Conservation (phyloP, 2,329 filamentous ascomycete species). For the Emmonsia crescens region DNA sequence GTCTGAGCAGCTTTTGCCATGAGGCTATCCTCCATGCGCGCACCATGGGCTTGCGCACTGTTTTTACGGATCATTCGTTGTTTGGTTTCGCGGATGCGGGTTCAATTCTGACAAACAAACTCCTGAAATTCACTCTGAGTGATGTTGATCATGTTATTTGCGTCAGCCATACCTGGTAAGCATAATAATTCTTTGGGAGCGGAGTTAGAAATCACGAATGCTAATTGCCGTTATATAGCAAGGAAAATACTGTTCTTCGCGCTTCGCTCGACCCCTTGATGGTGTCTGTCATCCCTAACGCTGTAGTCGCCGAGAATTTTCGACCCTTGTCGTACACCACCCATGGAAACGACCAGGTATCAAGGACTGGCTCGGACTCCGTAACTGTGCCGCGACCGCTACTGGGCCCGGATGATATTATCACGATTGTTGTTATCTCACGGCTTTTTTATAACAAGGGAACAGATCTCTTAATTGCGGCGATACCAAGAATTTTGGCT, state of each 20-base stretch:
- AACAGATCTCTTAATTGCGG: slow-evolving; percentile 90
- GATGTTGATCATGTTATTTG: slow-evolving; percentile 98
- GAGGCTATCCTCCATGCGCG: slow-evolving; percentile 90
- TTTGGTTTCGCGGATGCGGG: slow-evolving; percentile 95
- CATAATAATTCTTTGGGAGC: neutral
- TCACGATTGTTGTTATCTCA: slow-evolving; percentile 95
- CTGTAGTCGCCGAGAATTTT: slow-evolving; percentile 94
- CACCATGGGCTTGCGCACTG: slow-evolving; percentile 91
- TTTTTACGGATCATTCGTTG: slow-evolving; percentile 94
- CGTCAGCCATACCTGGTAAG: slow-evolving; percentile 91
- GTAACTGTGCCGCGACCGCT: slow-evolving; percentile 50
- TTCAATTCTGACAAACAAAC: slow-evolving; percentile 92
- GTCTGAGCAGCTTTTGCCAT: slow-evolving; percentile 83
- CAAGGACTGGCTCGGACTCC: slow-evolving; percentile 19
- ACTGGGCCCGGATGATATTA: slow-evolving; percentile 70
- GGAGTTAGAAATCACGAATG: neutral
- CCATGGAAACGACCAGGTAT: slow-evolving; percentile 24
- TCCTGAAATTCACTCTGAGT: slow-evolving; percentile 89
- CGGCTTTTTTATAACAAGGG: slow-evolving; percentile 98
- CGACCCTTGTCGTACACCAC: slow-evolving; percentile 52
- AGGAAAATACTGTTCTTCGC: slow-evolving; percentile 92
- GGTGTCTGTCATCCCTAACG: slow-evolving; percentile 96
- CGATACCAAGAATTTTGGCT: slow-evolving; percentile 83
- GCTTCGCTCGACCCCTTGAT: slow-evolving; percentile 91
- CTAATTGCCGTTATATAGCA: slow-evolving; percentile 44